phyloP scores from a whole-genome alignment of 2,329 filamentous ascomycete species.

The Phaeosphaeriaceae sp. region DNA sequence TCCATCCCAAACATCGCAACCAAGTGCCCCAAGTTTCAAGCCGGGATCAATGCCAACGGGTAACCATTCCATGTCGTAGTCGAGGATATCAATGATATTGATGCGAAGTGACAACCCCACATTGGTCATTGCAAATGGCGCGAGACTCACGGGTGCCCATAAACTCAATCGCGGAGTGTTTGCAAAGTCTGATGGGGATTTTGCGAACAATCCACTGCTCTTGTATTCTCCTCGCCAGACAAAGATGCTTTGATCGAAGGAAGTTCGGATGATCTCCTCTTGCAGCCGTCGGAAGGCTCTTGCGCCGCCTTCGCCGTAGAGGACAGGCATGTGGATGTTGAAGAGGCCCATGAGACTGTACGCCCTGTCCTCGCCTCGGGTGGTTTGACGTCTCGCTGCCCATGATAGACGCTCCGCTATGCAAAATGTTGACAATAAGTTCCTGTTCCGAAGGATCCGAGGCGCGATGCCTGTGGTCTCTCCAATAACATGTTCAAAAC shows the following conservation, averaged over 20 bases:
- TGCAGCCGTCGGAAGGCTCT: conserved; percentile 8
- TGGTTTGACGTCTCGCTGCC: conserved; percentile 25
- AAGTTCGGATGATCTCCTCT: neutral
- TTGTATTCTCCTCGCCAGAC: neutral
- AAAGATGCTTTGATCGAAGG: conserved; percentile 1
- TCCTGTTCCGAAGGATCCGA: neutral
- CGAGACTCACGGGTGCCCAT: neutral
- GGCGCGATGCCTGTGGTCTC: neutral
- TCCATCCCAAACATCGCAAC: neutral
- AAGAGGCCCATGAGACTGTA: conserved; percentile 18
- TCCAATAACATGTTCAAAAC: neutral
- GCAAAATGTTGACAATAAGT: conserved; percentile 11
- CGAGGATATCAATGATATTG: neutral
- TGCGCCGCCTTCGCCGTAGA: conserved; percentile 16
- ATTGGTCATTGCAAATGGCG: neutral
- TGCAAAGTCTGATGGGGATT: conserved; percentile 1
- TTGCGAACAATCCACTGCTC: conserved; percentile 28
- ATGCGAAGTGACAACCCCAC: neutral
- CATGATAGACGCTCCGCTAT: conserved; percentile 21
- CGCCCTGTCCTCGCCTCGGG: conserved; percentile 15
- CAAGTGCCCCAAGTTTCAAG: neutral
- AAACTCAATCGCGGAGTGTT: neutral
- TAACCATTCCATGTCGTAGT: neutral
- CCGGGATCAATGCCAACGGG: neutral
- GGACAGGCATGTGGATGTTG: conserved; percentile 12